Evolutionary conservation across 2,329 filamentous ascomycete species (phyloP).

Genomic region (Neopestalotiopsis sp.): DNA sequence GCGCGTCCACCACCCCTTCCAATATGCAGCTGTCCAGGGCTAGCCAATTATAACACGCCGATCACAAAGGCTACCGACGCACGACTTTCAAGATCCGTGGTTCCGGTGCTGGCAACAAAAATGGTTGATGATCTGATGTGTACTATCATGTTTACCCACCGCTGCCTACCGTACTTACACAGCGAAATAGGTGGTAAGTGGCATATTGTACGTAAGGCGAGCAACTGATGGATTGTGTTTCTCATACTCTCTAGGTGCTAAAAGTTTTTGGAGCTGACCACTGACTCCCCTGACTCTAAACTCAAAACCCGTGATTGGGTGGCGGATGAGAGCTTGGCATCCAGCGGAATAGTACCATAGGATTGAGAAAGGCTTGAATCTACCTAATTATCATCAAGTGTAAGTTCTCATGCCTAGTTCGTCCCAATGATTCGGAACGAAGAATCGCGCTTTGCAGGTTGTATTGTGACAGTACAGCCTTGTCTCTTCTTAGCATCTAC

Average conservation of each 20-base stretch:
- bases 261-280: too few relatives aligned
- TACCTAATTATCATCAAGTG: background rate
- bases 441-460: background rate
- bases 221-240: too few relatives aligned
- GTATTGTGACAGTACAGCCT: background rate
- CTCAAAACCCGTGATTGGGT: background rate
- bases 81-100: slow-evolving; percentile 6
- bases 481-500: too few relatives aligned
- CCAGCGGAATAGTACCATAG: background rate
- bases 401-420: background rate
- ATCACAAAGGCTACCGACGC: background rate
- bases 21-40: slow-evolving; percentile 29
- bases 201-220: too few relatives aligned
- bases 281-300: too few relatives aligned
- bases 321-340: background rate
- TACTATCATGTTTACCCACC: background rate
- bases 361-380: background rate
- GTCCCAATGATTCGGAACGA: background rate
- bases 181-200: too few relatives aligned
- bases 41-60: slow-evolving; percentile 28
- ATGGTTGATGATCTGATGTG: background rate
- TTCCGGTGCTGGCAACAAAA: background rate
- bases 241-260: too few relatives aligned
- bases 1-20: slow-evolving; percentile 32
- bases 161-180: too few relatives aligned